Base-by-base conservation (phyloP, 306 rosid species). In the Adenanthera pavonina region DNA sequence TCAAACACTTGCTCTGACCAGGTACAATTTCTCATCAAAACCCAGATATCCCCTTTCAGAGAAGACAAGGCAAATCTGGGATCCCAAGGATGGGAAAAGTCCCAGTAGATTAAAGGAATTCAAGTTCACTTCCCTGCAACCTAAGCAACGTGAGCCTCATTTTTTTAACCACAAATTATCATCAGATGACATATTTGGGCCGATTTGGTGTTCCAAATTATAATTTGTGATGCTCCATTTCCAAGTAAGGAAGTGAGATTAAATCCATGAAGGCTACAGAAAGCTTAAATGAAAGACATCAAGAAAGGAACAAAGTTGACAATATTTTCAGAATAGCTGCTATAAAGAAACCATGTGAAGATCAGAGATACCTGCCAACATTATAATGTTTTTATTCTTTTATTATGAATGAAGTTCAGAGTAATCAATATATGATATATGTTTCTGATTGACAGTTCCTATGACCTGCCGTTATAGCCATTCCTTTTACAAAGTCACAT, bases 301-400 rank as follows among this genome's bases (percentile, higher is more conserved):
- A 15, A 16, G 20, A 53, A 49, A 33, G 12, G 43, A 7, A 56
- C 44, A 73, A 53, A 69, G 2, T 11, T 17, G 46, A 20, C 47
- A 65, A 71, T 20, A 76, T 53, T 62, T 69, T 40, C 43, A 80
- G 66, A 61, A 76, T 60, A 46, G 74, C 57, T 70, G 30, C 74
- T 40, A 34, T 43, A 78, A 56, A 57, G 72, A 67, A 66, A 59
- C 43, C 69, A 49, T 15, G 11, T 11, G 43, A 12, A 15, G 13
- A 85, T 64, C 69, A n/a, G n/a, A 85, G 74, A 68, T 40, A 41
- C 78, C 72, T 54, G 30, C 53, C 66, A 79, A 57, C 34, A 49
- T 73, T 52, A 51, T 46, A 10, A 43, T 70, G 64, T 5, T 51
- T 56, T 14, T 47, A 57, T 38, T 77, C 41, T 71, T 62, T 64